Evolutionary conservation across 805 yeast genomes (phyloP).

Genomic region (Pichia nakasei): DNA sequence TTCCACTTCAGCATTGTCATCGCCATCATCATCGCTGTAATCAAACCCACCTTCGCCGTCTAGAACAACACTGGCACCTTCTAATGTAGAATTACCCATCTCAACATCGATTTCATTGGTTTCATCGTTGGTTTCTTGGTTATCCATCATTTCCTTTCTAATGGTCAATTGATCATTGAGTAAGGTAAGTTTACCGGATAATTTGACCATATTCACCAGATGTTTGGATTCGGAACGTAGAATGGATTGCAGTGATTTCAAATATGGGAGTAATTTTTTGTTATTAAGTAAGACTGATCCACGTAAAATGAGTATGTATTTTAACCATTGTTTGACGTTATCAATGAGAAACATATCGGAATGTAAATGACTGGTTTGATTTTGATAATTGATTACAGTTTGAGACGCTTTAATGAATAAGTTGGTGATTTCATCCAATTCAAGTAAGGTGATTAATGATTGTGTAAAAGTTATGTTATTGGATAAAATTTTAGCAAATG

Average conservation of each 20-base stretch:
- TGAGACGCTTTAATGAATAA: constrained; percentile 41
- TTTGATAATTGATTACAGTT: constrained; percentile 33
- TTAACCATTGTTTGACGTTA: constrained; percentile 52
- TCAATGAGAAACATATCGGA: not conserved
- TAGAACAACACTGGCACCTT: constrained; percentile 16
- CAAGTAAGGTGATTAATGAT: constrained; percentile 46
- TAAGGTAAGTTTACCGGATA: constrained; percentile 81
- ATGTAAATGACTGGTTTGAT: not conserved
- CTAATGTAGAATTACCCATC: constrained; percentile 19
- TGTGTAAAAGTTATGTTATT: constrained; percentile 36
- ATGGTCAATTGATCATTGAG: constrained; percentile 67
- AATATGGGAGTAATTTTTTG: constrained; percentile 42
- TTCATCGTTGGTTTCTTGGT: constrained; percentile 12
- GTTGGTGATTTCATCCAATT: constrained; percentile 32
- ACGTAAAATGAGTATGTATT: constrained; percentile 66
- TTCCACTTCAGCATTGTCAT: not conserved
- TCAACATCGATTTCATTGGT: constrained; percentile 20
- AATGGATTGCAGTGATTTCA: constrained; percentile 49
- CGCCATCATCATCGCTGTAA: constrained; percentile 11
- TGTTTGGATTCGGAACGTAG: constrained; percentile 46
- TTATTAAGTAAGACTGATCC: constrained; percentile 54
- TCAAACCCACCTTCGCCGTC: constrained; percentile 28
- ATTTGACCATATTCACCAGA: constrained; percentile 60
- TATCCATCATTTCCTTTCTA: constrained; percentile 42
- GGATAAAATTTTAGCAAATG: constrained; percentile 7